Evolutionary conservation across 2,329 filamentous ascomycete genomes (phyloP), one percentile per base, ranked within the genome.

Genomic region (Ceratocystis destructans): DNA sequence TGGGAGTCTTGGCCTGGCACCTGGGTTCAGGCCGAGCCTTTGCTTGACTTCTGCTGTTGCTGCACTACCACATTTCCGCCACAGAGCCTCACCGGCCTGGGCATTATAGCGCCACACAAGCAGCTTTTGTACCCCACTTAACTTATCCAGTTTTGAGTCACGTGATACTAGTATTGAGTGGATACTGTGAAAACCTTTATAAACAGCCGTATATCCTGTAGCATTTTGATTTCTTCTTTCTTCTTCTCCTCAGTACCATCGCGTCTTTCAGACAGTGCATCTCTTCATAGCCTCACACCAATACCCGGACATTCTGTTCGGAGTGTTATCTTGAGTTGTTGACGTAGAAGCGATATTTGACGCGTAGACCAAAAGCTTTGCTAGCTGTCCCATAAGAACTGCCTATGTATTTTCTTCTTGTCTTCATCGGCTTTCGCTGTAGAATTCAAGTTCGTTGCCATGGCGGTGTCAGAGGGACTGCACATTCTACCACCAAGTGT

Each of bases 241-340:
- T 74, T 75, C 76, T 77, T 75, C 68, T 77, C 77, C 75, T 73
- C 72, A 75, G 76, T 75, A 72, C 79, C 84, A 87, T 86, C 87
- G 87, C 83, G 82, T 87, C 86, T 82, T 80, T 79, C 79, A 92
- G 89, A 93, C 89, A 93, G 89, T 92, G 84, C 88, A 87, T 83
- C 81, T 81, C 86, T 86, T 85, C 81, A 82, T 79, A 65, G 62
- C 76, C 77, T 79, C 75, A 76, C 77, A 79, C 79, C 79, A 76
- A 79, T 76, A 75, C 79, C 77, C 76, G 79, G 80, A 78, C 87
- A 82, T 92, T 89, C 84, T 91, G 88, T 80, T 78, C 78, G 80
- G 73, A 70, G 74, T 78, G 77, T 77, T 77, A 76, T 72, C 75
- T 80, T 80, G 78, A 73, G 77, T 78, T 77, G 76, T 88, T 87